Base-by-base conservation (phyloP, 192 early-diverging fungal genomes). In the Spizellomyces sp. region DNA sequence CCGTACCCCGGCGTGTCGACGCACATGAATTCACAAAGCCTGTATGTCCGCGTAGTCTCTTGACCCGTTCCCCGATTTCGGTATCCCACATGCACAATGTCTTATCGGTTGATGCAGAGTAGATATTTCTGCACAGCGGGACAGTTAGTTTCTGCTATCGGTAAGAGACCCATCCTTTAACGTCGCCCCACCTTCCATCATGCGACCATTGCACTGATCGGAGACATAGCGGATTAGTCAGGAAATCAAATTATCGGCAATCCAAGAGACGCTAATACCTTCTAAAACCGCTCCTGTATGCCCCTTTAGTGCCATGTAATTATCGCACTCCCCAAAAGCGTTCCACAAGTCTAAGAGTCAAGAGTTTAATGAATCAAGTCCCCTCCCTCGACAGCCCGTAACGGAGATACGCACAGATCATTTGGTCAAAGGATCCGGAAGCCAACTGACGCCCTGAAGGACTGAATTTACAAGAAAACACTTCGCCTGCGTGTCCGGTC, bases 221-320 rank as follows among this genome's bases (percentile, higher is more conserved):
- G 27, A 36, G 27, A 36, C 27, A 36, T 36, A 36, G 27, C 27
- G 27, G 27, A 3, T 36, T 36, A 36, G 27, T 36, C 27, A 36
- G 3, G 27, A 36, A 36, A 2, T 36, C 27, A 0, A 36, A 36
- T 36, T 0, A 36, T 36, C 27, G 27, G 27, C 27, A 36, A 36
- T 36, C 27, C 27, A 36, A 36, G 3, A 36, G 27, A 36, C 3
- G 27, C 27, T 36, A 36, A 36, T 90, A 17, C 96, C 71, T 76
- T 99, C 93, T 69, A 96, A 67, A 17, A 99, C 81, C 4, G 93
- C 80, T 46, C 93, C 90, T 59, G 83, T 85, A 73, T 99, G 96
- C 15, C 95, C 95, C 63, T 92, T 90, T 63, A 99, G 80, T 15
- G 92, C 77, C 6, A 89, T 90, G 72, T 93, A 96, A 79, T 99